A percentile compares a stretch with the other conserved stretches of the same genome.
phyloP scores from a whole-genome alignment of 1,284 basidiomycete genomes.

The Ustilago shanxiensis region DNA sequence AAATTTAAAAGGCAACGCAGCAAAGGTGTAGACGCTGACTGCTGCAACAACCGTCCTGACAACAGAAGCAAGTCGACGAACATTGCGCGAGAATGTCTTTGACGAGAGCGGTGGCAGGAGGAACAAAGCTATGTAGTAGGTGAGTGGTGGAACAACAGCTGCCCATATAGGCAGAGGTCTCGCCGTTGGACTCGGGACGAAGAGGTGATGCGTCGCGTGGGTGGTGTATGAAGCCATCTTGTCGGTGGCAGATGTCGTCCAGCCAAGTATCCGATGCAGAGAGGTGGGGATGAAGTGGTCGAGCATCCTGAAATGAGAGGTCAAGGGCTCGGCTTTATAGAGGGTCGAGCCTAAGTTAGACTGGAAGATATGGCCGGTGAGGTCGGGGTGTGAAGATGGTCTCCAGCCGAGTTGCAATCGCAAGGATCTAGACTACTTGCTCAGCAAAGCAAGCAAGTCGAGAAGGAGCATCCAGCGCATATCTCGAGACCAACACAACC shows the following conservation, averaged over 20 bases:
- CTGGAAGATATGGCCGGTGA: conserved; percentile 12
- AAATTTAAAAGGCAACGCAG: conserved; percentile 44
- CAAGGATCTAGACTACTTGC: conserved; percentile 5
- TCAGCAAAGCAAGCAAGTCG: conserved; percentile 10
- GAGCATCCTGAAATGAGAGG: not conserved
- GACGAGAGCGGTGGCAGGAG: conserved; percentile 42
- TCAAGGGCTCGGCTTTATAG: conserved; percentile 11
- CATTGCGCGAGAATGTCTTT: conserved; percentile 18
- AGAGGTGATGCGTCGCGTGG: conserved; percentile 40
- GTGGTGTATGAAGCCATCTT: conserved; percentile 26
- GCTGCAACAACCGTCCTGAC: conserved; percentile 20
- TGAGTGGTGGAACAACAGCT: conserved; percentile 43
- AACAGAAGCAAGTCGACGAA: conserved; percentile 13
- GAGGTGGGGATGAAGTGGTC: conserved; percentile 11
- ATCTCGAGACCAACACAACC: not conserved
- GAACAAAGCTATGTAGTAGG: conserved; percentile 50
- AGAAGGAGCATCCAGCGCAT: not conserved
- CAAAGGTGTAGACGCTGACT: conserved; percentile 39
- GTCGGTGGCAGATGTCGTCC: conserved; percentile 6
- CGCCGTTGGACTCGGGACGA: conserved; percentile 23
- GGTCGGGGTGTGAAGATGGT: not conserved
- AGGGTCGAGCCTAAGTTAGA: not conserved
- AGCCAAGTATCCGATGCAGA: conserved; percentile 11
- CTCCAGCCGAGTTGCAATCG: conserved; percentile 8
- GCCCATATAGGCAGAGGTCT: conserved; percentile 45